Evolutionary conservation across 2,329 filamentous ascomycete genomes (phyloP).

Genomic region (Mycogone perniciosa): DNA sequence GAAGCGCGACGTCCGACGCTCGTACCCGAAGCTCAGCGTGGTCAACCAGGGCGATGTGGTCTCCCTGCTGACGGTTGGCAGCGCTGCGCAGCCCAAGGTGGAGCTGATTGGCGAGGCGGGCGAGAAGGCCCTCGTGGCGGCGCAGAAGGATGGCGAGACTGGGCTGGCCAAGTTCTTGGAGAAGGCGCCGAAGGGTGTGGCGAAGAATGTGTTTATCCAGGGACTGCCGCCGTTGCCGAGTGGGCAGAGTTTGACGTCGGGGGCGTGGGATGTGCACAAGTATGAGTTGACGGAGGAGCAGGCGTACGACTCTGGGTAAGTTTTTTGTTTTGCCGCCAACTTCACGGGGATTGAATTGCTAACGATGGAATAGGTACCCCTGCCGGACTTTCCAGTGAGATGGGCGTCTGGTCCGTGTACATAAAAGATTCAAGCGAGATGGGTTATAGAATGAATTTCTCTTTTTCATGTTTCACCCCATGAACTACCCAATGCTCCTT

Average conservation of each 20-base stretch:
- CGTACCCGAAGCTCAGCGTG: constrained; percentile 73
- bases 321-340: constrained; percentile 19
- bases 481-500: constrained; percentile 2
- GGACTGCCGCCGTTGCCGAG: constrained; percentile 84
- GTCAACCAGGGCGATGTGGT: constrained; percentile 82
- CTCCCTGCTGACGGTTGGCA: constrained; percentile 77
- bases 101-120: constrained; percentile 64
- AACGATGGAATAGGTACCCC: constrained; percentile 47
- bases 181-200: constrained; percentile 48
- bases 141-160: constrained; percentile 67
- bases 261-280: constrained; percentile 60
- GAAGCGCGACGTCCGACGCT: constrained; percentile 83
- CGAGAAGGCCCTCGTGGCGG: constrained; percentile 62
- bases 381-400: constrained; percentile 55
- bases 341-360: constrained; percentile 20
- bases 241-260: constrained; percentile 51
- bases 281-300: constrained; percentile 59
- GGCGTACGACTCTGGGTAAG: constrained; percentile 65
- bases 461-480: constrained; percentile 13
- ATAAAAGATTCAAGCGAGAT: constrained; percentile 22
- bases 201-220: constrained; percentile 59
- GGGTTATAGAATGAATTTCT: constrained; percentile 23
- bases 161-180: constrained; percentile 70
- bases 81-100: constrained; percentile 70
- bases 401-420: constrained; percentile 21